Conservation (phyloP, 768 basidiomycete genomes). For the Kwoniella dendrophila region DNA sequence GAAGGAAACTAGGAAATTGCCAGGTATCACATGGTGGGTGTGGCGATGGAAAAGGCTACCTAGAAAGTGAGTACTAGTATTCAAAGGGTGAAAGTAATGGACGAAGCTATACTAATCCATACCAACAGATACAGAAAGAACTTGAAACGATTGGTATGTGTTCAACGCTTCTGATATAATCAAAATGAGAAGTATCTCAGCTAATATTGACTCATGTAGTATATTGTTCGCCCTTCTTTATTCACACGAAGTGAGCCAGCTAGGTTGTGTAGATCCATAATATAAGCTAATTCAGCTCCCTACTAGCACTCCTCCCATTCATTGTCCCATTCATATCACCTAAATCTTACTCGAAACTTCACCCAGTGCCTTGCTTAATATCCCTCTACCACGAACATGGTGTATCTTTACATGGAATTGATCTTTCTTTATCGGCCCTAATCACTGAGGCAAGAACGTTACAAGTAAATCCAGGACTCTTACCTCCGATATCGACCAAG, state of each 20-base stretch:
- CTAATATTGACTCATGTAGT: constrained; percentile 20
- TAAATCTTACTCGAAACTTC: constrained; percentile 43
- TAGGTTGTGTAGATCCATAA: neutral
- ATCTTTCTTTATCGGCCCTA: constrained; percentile 26
- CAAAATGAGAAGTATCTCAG: too few species aligned
- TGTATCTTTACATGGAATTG: constrained; percentile 30
- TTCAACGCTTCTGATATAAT: neutral
- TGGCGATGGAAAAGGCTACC: constrained; percentile 36
- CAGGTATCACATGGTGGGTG: constrained; percentile 33
- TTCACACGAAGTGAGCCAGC: constrained; percentile 37
- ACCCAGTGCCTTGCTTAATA: constrained; percentile 32
- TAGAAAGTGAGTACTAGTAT: constrained; percentile 25
- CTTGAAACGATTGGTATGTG: constrained; percentile 38
- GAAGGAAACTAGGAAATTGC: constrained; percentile 29
- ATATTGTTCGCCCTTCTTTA: constrained; percentile 44
- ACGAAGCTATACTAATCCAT: neutral
- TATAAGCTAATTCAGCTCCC: neutral
- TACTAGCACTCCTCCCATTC: constrained; percentile 31
- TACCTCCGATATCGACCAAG: constrained; percentile 2
- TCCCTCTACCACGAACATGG: constrained; percentile 21
- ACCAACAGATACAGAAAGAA: constrained; percentile 38
- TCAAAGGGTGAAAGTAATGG: neutral
- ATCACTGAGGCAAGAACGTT: constrained; percentile 30
- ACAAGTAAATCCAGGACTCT: constrained; percentile 16
- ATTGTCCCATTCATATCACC: constrained; percentile 45